Evolutionary conservation across 1,284 basidiomycete genomes (phyloP).

Genomic region (Thelephora terrestris): DNA sequence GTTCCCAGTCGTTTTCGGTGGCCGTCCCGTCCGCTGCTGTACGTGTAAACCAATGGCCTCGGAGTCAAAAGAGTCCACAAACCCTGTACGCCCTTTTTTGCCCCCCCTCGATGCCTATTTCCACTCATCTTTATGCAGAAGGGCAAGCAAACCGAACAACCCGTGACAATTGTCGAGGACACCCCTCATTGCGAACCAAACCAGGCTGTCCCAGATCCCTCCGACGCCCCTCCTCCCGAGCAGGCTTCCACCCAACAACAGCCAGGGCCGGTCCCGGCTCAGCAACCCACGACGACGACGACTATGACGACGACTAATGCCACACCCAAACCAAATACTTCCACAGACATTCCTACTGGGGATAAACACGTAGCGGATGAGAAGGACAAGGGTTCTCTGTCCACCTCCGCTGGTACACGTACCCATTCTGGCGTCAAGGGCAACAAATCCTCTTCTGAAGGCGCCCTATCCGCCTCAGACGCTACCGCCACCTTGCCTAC

Average conservation of each 20-base stretch:
- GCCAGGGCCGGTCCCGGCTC: conserved; percentile 1
- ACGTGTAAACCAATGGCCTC: too few species aligned
- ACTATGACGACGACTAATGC: conserved; percentile 20
- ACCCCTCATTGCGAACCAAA: background rate
- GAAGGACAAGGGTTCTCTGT: conserved; percentile 36
- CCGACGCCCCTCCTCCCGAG: background rate
- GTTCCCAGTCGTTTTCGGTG: too few species aligned
- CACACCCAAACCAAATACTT: conserved; percentile 12
- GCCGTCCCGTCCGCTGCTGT: too few species aligned
- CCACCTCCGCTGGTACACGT: conserved; percentile 27
- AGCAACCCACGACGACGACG: conserved; percentile 11
- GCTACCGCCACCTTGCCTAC: conserved; percentile 16
- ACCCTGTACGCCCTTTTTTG: too few species aligned
- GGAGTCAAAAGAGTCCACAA: too few species aligned
- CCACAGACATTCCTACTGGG: conserved; percentile 15
- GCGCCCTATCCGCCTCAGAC: conserved; percentile 25
- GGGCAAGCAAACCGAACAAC: background rate
- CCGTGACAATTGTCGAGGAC: background rate
- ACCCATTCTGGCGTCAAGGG: conserved; percentile 26
- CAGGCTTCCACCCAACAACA: background rate
- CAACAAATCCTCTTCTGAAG: conserved; percentile 27
- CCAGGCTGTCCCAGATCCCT: background rate
- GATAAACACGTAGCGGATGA: conserved; percentile 24
- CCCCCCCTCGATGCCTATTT: background rate
- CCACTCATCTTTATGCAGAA: background rate